These are phyloP conservation scores for Fagopyrum esculentum DNA, from an alignment of 148 eudicot species.

Conservation along the genomic window DNA sequence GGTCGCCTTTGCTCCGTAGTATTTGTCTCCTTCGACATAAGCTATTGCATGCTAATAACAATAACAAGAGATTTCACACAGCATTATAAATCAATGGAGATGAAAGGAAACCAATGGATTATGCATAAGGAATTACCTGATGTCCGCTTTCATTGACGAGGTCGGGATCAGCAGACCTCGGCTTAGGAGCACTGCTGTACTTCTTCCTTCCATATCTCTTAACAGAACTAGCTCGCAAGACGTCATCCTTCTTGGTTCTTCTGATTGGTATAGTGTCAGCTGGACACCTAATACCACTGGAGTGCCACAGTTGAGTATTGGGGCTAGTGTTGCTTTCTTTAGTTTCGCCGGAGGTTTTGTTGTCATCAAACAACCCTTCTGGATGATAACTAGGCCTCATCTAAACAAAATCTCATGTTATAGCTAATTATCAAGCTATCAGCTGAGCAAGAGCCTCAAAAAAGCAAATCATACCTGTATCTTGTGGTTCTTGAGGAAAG, in stretches of 20 bases:
- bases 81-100: background rate
- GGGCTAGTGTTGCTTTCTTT: constrained; percentile 26
- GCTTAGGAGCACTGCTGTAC: constrained; percentile 52
- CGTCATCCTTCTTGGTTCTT: constrained; percentile 76
- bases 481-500: constrained; percentile 85
- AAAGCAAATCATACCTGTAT: constrained; percentile 47
- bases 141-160: constrained; percentile 85
- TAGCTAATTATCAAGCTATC: background rate
- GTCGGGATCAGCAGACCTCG: constrained; percentile 94
- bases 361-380: constrained; percentile 64
- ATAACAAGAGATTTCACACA: constrained; percentile 1
- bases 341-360: constrained; percentile 33
- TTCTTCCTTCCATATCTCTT: constrained; percentile 85
- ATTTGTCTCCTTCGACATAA: constrained; percentile 93
- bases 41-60: constrained; percentile 88
- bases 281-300: constrained; percentile 54
- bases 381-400: constrained; percentile 83
- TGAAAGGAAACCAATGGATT: background rate
- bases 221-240: constrained; percentile 78
- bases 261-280: constrained; percentile 75
- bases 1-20: constrained; percentile 92
- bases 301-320: constrained; percentile 75
- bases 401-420: constrained; percentile 20
- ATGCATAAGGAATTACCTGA: constrained; percentile 42
- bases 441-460: background rate